Base-by-base conservation (phyloP, 768 basidiomycete genomes). In the Suillus brevipes region DNA sequence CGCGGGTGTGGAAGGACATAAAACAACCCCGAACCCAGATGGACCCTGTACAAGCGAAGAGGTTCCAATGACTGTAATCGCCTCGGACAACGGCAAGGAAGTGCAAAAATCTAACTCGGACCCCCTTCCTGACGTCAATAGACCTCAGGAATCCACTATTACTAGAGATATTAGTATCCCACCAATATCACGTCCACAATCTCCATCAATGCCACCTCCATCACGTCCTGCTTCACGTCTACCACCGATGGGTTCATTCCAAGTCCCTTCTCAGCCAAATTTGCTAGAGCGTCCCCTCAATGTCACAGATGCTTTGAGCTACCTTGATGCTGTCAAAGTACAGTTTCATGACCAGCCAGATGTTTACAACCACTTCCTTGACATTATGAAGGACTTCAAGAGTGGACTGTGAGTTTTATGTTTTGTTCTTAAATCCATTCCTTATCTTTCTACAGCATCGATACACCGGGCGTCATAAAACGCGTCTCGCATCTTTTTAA, bases 391-490 rank as follows among this genome's bases (percentile, higher is more conserved):
- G 72, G 89, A 91, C 68, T 91, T 87, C 77, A 88, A 88, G 77
- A 85, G 87, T 49, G 87, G 89, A 65, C 64, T 78, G 85, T 87
- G 65, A 61, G 85, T 75, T 23, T 61, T 20, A 45, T 43, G 23
- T 47, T 3, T 12, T 28, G 43, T 49, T 20, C 28, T 40, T 59
- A 18, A n/a, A n/a, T 13, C n/a, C 42, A 31, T 36, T n/a, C 20
- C 47, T n/a, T 25, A 64, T 68, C 37, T 66, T 14, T 49, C 36
- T 4, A 10, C 31, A 97, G 96, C 43, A 98, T 99, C 75, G 96
- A 98, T 77, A 99, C 97, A 0, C 97, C 97, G 0, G 95, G 95
- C 43, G 97, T 99, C 56, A 99, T 99, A 72, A 89, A 89, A 72
- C 93, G 96, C 61, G 97, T 98, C 36, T 97, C 96, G 1, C 86